Evolutionary conservation across 148 eudicot species (phyloP).

Genomic region (Nepenthes gracilis): DNA sequence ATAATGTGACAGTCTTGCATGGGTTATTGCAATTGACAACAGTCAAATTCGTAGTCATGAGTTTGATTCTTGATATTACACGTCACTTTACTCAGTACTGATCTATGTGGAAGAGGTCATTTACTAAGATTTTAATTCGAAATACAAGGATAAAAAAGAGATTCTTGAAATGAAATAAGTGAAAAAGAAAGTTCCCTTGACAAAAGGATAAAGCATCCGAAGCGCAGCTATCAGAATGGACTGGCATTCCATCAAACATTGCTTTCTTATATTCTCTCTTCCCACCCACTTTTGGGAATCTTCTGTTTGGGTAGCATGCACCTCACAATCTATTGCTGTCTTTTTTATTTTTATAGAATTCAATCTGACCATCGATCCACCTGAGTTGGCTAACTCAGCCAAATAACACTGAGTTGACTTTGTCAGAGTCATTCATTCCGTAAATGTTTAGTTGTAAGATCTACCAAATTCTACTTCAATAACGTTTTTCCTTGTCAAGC

Average conservation of each 20-base stretch:
- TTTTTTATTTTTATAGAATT: background rate
- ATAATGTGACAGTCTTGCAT: no score
- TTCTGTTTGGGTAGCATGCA: slow-evolving; percentile 27
- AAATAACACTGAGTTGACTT: background rate
- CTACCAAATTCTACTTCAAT: slow-evolving; percentile 32
- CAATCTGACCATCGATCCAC: slow-evolving; percentile 1
- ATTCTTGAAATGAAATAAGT: no score
- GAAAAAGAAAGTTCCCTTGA: no score
- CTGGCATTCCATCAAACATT: slow-evolving; percentile 10
- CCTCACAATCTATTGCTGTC: background rate
- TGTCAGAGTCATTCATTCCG: no score
- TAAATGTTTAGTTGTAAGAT: slow-evolving; percentile 5
- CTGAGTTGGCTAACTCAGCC: background rate
- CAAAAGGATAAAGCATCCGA: no score
- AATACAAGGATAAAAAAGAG: no score
- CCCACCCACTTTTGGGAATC: slow-evolving; percentile 21
- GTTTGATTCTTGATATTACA: no score
- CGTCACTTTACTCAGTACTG: no score
- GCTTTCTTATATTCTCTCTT: slow-evolving; percentile 6
- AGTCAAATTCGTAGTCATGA: no score
- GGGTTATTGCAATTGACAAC: no score
- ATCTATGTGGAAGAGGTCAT: no score
- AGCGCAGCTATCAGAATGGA: slow-evolving; percentile 5
- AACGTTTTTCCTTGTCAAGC: slow-evolving; percentile 18
- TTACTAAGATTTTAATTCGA: no score